phyloP scores from a whole-genome alignment of 345 rosid genomes.

The Salix arbutifolia region DNA sequence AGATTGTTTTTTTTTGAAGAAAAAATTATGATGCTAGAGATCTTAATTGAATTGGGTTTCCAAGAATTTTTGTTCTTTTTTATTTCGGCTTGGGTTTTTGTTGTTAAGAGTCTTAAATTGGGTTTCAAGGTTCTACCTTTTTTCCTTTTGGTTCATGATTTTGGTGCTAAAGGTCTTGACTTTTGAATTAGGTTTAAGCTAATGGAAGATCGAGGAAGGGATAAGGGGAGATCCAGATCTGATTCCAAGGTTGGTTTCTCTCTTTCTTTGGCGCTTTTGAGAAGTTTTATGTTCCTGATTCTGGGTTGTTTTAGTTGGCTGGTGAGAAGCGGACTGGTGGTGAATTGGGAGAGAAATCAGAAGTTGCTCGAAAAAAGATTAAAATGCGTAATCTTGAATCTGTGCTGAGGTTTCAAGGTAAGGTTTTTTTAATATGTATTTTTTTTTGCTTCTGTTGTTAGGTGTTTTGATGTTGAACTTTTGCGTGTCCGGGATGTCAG shows the following conservation, averaged over 20 bases:
- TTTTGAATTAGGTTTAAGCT: background rate
- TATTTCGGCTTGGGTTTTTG: background rate
- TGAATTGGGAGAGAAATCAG: conserved; percentile 14
- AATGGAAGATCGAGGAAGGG: conserved; percentile 13
- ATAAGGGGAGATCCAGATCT: conserved; percentile 2
- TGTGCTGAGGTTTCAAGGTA: conserved; percentile 31
- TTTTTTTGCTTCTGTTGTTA: background rate
- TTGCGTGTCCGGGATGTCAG: background rate
- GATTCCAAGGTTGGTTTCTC: conserved; percentile 11
- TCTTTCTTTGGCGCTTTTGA: background rate
- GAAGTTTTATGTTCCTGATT: background rate
- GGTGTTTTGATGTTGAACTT: background rate
- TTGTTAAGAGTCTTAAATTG: background rate
- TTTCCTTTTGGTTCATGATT: background rate
- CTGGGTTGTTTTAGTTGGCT: conserved; percentile 3
- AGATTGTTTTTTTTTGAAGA: background rate
- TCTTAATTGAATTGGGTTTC: background rate
- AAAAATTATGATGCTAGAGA: background rate
- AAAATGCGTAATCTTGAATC: conserved; percentile 34
- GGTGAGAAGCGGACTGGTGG: conserved; percentile 18
- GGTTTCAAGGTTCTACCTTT: no score
- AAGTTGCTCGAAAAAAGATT: conserved; percentile 21
- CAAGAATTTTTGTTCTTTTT: background rate
- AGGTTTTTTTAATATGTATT: background rate
- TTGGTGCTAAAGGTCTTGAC: background rate